Evolutionary conservation across 768 basidiomycete genomes (phyloP).

Genomic region (Pilatotrama ljubarskyi): DNA sequence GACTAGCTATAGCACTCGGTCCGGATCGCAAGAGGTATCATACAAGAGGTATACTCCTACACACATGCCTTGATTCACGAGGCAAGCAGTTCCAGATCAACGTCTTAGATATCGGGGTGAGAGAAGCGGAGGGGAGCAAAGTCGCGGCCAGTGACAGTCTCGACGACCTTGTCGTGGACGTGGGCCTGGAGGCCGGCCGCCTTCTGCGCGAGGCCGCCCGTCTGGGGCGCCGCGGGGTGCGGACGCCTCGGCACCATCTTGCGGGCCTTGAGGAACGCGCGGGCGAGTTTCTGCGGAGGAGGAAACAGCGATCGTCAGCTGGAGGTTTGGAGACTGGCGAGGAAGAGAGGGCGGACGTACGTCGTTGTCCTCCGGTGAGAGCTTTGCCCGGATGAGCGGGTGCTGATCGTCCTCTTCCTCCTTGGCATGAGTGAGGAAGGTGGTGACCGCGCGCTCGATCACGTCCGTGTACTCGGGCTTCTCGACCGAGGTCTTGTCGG

Average conservation of each 20-base stretch:
- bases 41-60: slow-evolving; percentile 1
- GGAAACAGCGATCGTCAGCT: background rate
- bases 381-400: slow-evolving; percentile 10
- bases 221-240: slow-evolving; percentile 23
- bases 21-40: background rate
- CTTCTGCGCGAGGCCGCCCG: slow-evolving; percentile 23
- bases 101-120: slow-evolving; percentile 4
- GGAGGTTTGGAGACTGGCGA: background rate
- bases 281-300: slow-evolving; percentile 19
- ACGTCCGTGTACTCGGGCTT: slow-evolving; percentile 21
- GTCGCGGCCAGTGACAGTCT: background rate
- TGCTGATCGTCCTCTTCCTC: slow-evolving; percentile 28
- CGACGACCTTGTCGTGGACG: slow-evolving; percentile 14
- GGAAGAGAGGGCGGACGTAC: slow-evolving; percentile 6
- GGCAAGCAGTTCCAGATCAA: background rate
- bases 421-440: slow-evolving; percentile 24
- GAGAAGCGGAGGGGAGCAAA: slow-evolving; percentile 4
- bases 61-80: background rate
- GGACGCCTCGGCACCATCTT: slow-evolving; percentile 21
- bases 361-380: slow-evolving; percentile 23
- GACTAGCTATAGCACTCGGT: background rate
- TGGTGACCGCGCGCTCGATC: slow-evolving; percentile 19
- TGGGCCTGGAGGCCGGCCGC: slow-evolving; percentile 10
- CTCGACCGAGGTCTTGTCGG: slow-evolving; percentile 14
- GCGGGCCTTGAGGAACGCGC: slow-evolving; percentile 25